Evolutionary conservation across 768 basidiomycete genomes (phyloP), one percentile per base, ranked within the genome.

Genomic region (Pisolithus tinctorius): DNA sequence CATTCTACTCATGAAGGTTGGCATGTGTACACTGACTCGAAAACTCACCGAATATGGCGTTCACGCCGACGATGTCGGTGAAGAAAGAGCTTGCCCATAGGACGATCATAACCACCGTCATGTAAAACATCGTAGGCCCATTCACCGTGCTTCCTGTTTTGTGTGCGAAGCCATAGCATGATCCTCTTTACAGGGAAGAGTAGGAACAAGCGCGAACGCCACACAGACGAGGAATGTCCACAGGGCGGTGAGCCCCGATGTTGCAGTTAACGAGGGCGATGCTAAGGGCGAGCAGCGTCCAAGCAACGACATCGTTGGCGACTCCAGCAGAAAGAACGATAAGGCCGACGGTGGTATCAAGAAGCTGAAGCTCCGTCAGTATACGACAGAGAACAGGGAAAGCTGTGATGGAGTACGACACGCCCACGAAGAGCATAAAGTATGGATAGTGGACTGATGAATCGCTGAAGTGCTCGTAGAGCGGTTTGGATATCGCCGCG

Each of bases 341-440:
- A 49, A 95, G 84, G 8, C 95, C 96, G 38, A 99, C 93, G 0
- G 84, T 88, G 1, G 93, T 96, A 44, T 93, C 88, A 53, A 98
- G 75, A 2, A 99, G 74, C 66, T 94, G 91, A 38, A 95, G 80
- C 60, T 94, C 92, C 0, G 86, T 83, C 47, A 97, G 73, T 65
- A 96, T 88, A 58, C 93, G 78, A 68, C 88, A 91, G n/a, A 93
- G 74, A 1, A 93, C 89, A 0, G 91, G 90, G 59, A 92, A 92
- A 0, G 89, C 89, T 0, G 89, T 92, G 63, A 92, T 91, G 0
- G 87, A 84, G 71, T 82, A 93, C 0, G 93, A 89, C 7, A 95
- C 92, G 26, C 91, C 93, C 29, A 88, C 82, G 69, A 98, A 98
- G 38, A 99, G 81, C 80, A 96, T 83, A 70, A 98, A 98, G 63